Conservation (phyloP, 2,329 filamentous ascomycete genomes). For the Botrytis galanthina region DNA sequence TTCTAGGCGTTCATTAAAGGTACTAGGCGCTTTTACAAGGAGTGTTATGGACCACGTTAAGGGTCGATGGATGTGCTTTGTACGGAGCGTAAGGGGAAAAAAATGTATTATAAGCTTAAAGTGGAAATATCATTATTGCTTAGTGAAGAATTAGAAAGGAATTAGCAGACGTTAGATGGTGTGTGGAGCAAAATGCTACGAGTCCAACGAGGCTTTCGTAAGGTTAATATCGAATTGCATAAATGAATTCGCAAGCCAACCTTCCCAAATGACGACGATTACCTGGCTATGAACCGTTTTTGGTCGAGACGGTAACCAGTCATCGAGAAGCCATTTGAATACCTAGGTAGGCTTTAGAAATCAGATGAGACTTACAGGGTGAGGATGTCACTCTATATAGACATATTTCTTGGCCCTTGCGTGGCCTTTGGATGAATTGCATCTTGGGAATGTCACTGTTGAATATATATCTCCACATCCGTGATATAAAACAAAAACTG, state of each 20-base stretch:
- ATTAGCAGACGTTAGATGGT: not conserved
- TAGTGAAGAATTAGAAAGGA: not conserved
- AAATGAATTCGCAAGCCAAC: slow-evolving; percentile 6
- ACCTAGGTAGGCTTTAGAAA: not conserved
- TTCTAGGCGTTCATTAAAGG: slow-evolving; percentile 23
- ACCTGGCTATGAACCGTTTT: too few relatives aligned
- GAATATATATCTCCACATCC: not conserved
- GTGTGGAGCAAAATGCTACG: not conserved
- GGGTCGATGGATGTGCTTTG: not conserved
- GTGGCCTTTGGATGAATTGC: slow-evolving; percentile 10
- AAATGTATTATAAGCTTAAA: slow-evolving; percentile 1
- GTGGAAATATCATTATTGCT: slow-evolving; percentile 2
- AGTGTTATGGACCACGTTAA: not conserved
- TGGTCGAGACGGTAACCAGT: not conserved
- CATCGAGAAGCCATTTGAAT: not conserved
- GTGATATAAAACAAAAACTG: not conserved
- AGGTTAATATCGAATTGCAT: not conserved
- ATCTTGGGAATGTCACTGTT: not conserved
- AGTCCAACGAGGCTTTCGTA: not conserved
- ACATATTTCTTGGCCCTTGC: not conserved
- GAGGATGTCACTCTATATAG: not conserved
- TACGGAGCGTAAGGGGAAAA: not conserved
- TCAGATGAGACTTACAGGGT: not conserved
- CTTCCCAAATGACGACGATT: slow-evolving; percentile 12
- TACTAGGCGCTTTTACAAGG: slow-evolving; percentile 21